phyloP scores from a whole-genome alignment of 2,329 filamentous ascomycete species.

The Cryphonectria naterciae region DNA sequence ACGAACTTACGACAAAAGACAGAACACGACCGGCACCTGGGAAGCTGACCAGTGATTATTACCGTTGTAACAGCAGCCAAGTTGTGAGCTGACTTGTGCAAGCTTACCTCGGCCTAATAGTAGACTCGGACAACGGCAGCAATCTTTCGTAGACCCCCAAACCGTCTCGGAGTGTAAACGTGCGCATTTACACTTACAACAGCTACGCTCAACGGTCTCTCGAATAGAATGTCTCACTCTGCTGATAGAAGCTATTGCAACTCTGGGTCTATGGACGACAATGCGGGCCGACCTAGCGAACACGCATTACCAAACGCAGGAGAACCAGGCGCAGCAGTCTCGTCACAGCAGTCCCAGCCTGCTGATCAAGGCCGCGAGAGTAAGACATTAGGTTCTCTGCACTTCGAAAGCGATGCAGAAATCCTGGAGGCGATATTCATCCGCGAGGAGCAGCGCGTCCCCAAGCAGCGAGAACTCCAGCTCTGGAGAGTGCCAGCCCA shows the following conservation, averaged over 20 bases:
- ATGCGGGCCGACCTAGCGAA: not conserved
- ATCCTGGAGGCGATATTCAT: not conserved
- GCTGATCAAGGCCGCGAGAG: not conserved
- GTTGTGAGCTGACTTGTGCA: too few species aligned
- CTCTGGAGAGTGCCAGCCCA: not conserved
- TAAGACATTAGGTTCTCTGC: not conserved
- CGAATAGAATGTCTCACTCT: not conserved
- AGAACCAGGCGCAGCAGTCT: not conserved
- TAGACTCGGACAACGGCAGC: too few species aligned
- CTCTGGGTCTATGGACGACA: not conserved
- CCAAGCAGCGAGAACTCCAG: not conserved
- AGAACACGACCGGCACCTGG: too few species aligned
- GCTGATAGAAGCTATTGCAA: not conserved
- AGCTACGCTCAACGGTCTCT: not conserved
- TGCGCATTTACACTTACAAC: too few species aligned
- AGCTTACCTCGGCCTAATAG: too few species aligned
- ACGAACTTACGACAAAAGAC: too few species aligned
- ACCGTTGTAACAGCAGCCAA: too few species aligned
- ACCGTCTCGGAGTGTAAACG: too few species aligned
- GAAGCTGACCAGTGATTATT: not conserved
- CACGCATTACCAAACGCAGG: not conserved
- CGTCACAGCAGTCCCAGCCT: not conserved
- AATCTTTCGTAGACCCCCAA: too few species aligned
- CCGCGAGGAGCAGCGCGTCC: not conserved
- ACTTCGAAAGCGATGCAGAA: not conserved